Evolutionary conservation across 2,329 filamentous ascomycete genomes (phyloP), one percentile per base, ranked within the genome.

Genomic region (Paraphoma sp.): DNA sequence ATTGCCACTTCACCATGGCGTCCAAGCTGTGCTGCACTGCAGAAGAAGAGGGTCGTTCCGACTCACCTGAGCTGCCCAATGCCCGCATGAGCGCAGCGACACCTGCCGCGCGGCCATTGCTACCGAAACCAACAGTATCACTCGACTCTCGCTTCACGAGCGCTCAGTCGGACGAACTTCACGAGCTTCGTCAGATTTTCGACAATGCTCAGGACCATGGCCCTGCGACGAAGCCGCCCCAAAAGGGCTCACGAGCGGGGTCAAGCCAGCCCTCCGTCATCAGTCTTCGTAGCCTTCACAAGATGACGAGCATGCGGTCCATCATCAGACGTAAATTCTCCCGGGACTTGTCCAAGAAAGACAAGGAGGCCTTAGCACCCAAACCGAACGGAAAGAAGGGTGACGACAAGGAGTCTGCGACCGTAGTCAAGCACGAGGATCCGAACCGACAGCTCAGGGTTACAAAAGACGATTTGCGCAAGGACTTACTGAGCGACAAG

Each of bases 171-270:
- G 69, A 72, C 29, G 72, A 76, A 8, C 58, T 76, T 6, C 63
- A 70, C 31, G 72, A 76, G 51, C 63, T 77, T 9, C 70, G 62
- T 6, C 64, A 72, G 12, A 74, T 76, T 42, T 76, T 77, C 55
- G 54, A 71, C 41, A 69, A 68, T 60, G 71, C 66, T 4, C 56
- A 59, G 16, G 61, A 66, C 43, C 45, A 52, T 6, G 56, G 51
- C 18, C 43, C 62, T 12, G 56, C 53, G 14, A 51, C 48, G 28
- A 50, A 48, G 6, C 57, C 65, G 14, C 63, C 68, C 1, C 33
- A 57, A 9, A 67, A 63, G 23, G 51, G 56, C 8, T 38, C 54
- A 6, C 67, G 60, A 48, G 41, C 63, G 41, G 67, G 65, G 45
- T 69, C 70, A 54, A 65, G 55, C 17, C 67, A 65, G 23, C 62